A percentile compares a stretch with the other conserved stretches of the same genome.
phyloP scores from a whole-genome alignment of 2,329 filamentous ascomycete genomes.

The Ophiostoma sp. region DNA sequence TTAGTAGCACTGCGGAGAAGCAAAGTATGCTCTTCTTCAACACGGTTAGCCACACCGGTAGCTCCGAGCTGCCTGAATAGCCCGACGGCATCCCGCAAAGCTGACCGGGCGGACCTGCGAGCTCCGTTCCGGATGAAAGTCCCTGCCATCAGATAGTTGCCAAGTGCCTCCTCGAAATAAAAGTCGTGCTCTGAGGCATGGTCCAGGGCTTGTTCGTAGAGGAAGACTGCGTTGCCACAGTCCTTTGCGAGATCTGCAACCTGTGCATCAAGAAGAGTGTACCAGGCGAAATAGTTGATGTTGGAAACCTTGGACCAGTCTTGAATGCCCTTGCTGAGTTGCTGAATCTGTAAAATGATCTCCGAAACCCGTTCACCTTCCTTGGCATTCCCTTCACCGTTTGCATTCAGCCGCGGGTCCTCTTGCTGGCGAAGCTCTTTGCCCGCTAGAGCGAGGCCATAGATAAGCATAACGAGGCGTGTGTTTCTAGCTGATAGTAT shows the following conservation, averaged over 20 bases:
- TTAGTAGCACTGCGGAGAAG: slow-evolving; percentile 58
- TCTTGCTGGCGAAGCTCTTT: slow-evolving; percentile 45
- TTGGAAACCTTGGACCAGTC: slow-evolving; percentile 59
- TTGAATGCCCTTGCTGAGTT: slow-evolving; percentile 55
- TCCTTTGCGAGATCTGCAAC: slow-evolving; percentile 57
- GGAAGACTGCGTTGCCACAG: slow-evolving; percentile 52
- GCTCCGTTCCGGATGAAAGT: slow-evolving; percentile 62
- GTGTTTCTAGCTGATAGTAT: slow-evolving; percentile 58
- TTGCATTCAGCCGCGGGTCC: slow-evolving; percentile 39
- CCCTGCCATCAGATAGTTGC: slow-evolving; percentile 68
- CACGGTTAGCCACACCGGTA: slow-evolving; percentile 60
- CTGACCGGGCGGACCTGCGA: slow-evolving; percentile 61
- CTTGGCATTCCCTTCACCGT: slow-evolving; percentile 25
- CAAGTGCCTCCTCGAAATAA: slow-evolving; percentile 64
- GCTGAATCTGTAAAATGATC: slow-evolving; percentile 49
- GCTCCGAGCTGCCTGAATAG: slow-evolving; percentile 66
- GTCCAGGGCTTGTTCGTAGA: slow-evolving; percentile 67
- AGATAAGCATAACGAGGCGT: slow-evolving; percentile 53
- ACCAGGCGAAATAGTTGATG: slow-evolving; percentile 67
- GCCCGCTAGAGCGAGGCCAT: slow-evolving; percentile 53
- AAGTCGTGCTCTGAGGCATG: slow-evolving; percentile 64
- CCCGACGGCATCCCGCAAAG: slow-evolving; percentile 60
- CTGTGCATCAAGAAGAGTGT: slow-evolving; percentile 62
- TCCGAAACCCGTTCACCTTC: slow-evolving; percentile 33
- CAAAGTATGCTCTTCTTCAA: slow-evolving; percentile 62